Evolutionary conservation across 2,329 filamentous ascomycete species (phyloP).

Genomic region (Monilinia fructicola): DNA sequence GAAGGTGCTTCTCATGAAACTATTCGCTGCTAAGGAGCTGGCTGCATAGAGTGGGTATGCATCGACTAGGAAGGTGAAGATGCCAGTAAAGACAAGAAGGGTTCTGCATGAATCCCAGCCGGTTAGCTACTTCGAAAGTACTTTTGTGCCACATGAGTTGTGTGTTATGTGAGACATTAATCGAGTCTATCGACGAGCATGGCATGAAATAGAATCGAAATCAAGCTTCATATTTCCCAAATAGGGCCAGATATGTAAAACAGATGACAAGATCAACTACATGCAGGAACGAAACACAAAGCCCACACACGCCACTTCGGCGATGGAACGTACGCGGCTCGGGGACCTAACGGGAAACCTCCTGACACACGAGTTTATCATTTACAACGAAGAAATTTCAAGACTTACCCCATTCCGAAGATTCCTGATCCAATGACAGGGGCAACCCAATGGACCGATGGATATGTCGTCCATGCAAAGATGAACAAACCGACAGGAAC

Average conservation of each 20-base stretch:
- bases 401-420: slow-evolving; percentile 67
- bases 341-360: slow-evolving; percentile 23
- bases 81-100: slow-evolving; percentile 75
- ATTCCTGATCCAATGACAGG: slow-evolving; percentile 71
- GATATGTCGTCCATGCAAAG: slow-evolving; percentile 83
- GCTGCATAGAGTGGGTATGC: slow-evolving; percentile 75
- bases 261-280: slow-evolving; percentile 20
- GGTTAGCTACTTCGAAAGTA: slow-evolving; percentile 34
- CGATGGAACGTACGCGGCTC: slow-evolving; percentile 23
- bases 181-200: slow-evolving; percentile 16
- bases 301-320: slow-evolving; percentile 17
- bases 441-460: slow-evolving; percentile 72
- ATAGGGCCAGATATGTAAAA: slow-evolving; percentile 18
- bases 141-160: slow-evolving; percentile 31
- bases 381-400: slow-evolving; percentile 28
- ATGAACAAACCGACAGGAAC: slow-evolving; percentile 82
- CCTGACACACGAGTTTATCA: slow-evolving; percentile 18
- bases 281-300: slow-evolving; percentile 23
- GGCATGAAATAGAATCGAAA: slow-evolving; percentile 4
- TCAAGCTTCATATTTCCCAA: slow-evolving; percentile 21
- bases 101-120: slow-evolving; percentile 50
- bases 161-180: slow-evolving; percentile 28
- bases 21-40: slow-evolving; percentile 79
- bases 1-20: slow-evolving; percentile 74
- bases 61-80: slow-evolving; percentile 82